phyloP scores from a whole-genome alignment of 2,329 filamentous ascomycete genomes.

The Penicillium sp. region DNA sequence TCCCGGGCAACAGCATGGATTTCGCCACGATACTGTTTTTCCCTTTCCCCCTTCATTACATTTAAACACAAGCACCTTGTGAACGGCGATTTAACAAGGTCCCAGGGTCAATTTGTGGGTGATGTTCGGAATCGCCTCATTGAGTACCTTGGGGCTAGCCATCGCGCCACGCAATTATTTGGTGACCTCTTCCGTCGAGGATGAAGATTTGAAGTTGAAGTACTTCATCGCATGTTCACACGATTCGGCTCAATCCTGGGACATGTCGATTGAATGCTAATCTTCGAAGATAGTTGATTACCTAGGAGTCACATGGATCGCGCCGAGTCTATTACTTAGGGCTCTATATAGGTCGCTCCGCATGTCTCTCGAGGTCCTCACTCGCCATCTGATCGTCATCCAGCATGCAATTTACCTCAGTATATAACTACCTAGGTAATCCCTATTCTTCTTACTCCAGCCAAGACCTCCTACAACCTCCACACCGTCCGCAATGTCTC shows the following conservation, averaged over 20 bases:
- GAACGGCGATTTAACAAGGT: not conserved
- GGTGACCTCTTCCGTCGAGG: not conserved
- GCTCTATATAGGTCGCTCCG: constrained; percentile 6
- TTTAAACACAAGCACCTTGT: constrained; percentile 7
- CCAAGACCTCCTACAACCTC: not conserved
- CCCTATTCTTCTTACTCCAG: not conserved
- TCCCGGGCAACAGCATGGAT: too few relatives aligned
- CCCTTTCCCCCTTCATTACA: not conserved
- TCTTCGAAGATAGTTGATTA: too few relatives aligned
- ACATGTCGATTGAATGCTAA: too few relatives aligned
- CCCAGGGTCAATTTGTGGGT: not conserved
- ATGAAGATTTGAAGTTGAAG: too few relatives aligned
- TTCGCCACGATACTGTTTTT: too few relatives aligned
- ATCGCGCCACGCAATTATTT: not conserved
- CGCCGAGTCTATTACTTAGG: not conserved
- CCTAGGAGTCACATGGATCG: not conserved
- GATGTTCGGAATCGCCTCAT: constrained; percentile 2
- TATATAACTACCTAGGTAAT: not conserved
- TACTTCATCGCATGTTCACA: too few relatives aligned
- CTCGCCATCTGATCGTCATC: constrained; percentile 7
- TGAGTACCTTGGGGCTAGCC: constrained; percentile 7
- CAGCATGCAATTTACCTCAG: not conserved
- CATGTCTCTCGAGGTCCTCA: constrained; percentile 7
- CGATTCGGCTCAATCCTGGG: too few relatives aligned
- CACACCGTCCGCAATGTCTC: constrained; percentile 2